These are phyloP conservation scores for Lactifluus subvellereus DNA, from an alignment of 768 basidiomycete species.

Conservation along the genomic window DNA sequence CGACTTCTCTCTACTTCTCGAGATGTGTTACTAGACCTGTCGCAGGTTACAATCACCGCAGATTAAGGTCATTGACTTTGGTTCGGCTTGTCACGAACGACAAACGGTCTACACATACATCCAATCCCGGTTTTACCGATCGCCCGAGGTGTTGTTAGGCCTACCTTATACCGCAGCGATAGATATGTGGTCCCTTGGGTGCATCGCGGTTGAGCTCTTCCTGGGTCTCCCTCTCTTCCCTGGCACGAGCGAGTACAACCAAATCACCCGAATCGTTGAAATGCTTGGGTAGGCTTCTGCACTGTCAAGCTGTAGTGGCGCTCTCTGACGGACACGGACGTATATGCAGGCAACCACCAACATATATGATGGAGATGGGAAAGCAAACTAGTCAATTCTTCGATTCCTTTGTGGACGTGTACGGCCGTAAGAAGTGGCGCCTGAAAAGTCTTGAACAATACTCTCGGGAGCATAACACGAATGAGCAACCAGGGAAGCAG, in stretches of 20 bases:
- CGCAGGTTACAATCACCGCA: conserved; percentile 88
- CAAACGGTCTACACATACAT: conserved; percentile 99
- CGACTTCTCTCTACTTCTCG: conserved; percentile 16
- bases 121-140: conserved; percentile 97
- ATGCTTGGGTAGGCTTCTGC: conserved; percentile 82
- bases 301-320: conserved; percentile 2
- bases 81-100: conserved; percentile 96
- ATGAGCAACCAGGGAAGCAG: conserved; percentile 98
- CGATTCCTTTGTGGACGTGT: conserved; percentile 66
- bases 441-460: conserved; percentile 94
- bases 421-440: conserved; percentile 77
- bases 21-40: conserved; percentile 15
- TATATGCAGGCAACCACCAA: conserved; percentile 68
- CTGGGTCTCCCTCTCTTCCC: conserved; percentile 94
- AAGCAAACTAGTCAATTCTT: conserved; percentile 96
- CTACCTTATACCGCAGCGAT: conserved; percentile 92
- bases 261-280: conserved; percentile 92
- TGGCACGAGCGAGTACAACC: conserved; percentile 99
- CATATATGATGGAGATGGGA: conserved; percentile 91
- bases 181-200: conserved; percentile 99
- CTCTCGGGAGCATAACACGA: conserved; percentile 87
- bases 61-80: conserved; percentile 99
- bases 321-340: background rate
- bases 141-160: conserved; percentile 93
- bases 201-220: conserved; percentile 98